Percentiles rank a stretch among this genome's conserved stretches.
Conservation (phyloP, 305 asterid genomes). For the Euphrasia arctica region DNA sequence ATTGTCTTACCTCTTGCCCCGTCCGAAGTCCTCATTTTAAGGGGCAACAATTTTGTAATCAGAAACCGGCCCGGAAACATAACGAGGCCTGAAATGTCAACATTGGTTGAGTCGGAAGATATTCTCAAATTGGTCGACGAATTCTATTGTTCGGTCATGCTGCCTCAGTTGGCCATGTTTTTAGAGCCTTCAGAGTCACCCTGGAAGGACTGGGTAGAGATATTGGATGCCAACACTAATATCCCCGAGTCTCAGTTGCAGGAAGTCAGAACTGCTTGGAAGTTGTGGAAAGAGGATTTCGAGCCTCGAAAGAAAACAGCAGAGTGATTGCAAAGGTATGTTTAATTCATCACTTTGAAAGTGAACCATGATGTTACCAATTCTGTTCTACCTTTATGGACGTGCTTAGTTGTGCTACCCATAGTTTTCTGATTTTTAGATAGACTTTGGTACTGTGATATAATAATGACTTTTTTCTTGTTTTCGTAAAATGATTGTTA, state of each 20-base stretch:
- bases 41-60: constrained; percentile 66
- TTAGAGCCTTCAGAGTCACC: constrained; percentile 65
- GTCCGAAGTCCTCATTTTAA: constrained; percentile 75
- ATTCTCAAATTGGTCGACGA: constrained; percentile 57
- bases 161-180: constrained; percentile 61
- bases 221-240: constrained; percentile 60
- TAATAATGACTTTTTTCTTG: no score
- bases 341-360: neutral
- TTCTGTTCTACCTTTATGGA: neutral
- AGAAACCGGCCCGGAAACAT: constrained; percentile 67
- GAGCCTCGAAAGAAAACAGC: constrained; percentile 34
- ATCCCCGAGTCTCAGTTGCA: constrained; percentile 69
- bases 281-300: constrained; percentile 49
- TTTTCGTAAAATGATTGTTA: no score
- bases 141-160: constrained; percentile 59
- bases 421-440: no score
- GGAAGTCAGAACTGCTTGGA: constrained; percentile 72
- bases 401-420: no score
- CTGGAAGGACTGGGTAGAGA: constrained; percentile 78
- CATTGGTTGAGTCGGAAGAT: constrained; percentile 77
- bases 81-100: constrained; percentile 78
- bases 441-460: no score
- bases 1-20: constrained; percentile 86
- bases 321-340: constrained; percentile 32
- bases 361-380: neutral